These are phyloP conservation scores for Iris pallida DNA, from an alignment of 116 monocot genomes.

Conservation along the genomic window DNA sequence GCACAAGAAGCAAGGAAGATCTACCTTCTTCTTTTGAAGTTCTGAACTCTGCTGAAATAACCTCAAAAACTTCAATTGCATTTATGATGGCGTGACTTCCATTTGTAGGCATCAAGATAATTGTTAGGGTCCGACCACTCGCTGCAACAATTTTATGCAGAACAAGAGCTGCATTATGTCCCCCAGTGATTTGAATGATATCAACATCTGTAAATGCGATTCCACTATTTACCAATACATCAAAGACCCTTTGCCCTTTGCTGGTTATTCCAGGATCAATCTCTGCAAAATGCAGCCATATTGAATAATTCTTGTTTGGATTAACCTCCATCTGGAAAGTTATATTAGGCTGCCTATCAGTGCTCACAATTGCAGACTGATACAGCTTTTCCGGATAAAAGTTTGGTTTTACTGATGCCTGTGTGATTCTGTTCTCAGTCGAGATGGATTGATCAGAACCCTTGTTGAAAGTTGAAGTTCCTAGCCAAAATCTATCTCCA, in stretches of 20 bases:
- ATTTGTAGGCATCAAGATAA: constrained; percentile 49
- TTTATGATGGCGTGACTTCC: constrained; percentile 71
- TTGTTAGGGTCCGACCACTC: constrained; percentile 55
- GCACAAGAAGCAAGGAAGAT: neutral
- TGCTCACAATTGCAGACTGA: constrained; percentile 81
- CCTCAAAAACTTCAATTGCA: constrained; percentile 87
- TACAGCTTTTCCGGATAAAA: constrained; percentile 76
- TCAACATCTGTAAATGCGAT: constrained; percentile 55
- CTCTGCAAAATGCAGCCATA: constrained; percentile 98
- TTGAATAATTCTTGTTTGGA: constrained; percentile 79
- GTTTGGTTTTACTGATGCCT: constrained; percentile 62
- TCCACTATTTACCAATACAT: constrained; percentile 73
- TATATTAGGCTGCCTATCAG: constrained; percentile 58
- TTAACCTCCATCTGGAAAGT: constrained; percentile 74
- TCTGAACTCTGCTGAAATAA: constrained; percentile 62
- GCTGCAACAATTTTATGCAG: constrained; percentile 61
- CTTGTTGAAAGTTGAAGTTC: constrained; percentile 37
- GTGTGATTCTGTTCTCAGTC: constrained; percentile 51
- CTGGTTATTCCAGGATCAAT: constrained; percentile 53
- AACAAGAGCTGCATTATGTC: constrained; percentile 65
- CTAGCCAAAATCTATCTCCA: constrained; percentile 87
- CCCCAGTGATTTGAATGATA: constrained; percentile 57
- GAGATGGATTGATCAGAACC: constrained; percentile 73
- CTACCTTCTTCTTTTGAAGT: constrained; percentile 79
- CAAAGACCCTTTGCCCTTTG: constrained; percentile 69